These are phyloP conservation scores for Pseudozyma thailandica DNA, from an alignment of 1,284 basidiomycete genomes.

Conservation along the genomic window DNA sequence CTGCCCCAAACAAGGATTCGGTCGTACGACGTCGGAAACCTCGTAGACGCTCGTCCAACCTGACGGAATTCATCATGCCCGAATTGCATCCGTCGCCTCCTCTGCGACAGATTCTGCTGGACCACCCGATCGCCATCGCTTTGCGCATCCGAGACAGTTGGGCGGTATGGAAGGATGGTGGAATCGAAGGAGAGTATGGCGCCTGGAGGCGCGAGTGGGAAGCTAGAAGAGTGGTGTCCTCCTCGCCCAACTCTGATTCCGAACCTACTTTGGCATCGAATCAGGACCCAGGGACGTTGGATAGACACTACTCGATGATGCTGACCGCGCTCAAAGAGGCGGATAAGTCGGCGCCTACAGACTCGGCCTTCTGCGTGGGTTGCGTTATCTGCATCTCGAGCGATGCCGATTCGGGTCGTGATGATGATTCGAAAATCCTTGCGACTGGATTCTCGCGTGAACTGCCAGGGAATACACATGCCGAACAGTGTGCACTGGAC, in stretches of 20 bases:
- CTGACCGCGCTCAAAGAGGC: slow-evolving; percentile 79
- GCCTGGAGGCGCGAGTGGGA: slow-evolving; percentile 74
- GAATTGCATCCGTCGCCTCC: slow-evolving; percentile 43
- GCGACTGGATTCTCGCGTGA: slow-evolving; percentile 91
- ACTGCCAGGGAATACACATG: slow-evolving; percentile 91
- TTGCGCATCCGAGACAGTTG: slow-evolving; percentile 81
- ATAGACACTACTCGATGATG: slow-evolving; percentile 71
- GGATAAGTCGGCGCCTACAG: slow-evolving; percentile 76
- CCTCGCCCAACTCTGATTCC: slow-evolving; percentile 41
- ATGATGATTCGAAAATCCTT: slow-evolving; percentile 70
- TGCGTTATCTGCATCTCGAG: slow-evolving; percentile 77
- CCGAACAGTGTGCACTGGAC: slow-evolving; percentile 90
- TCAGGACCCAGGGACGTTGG: slow-evolving; percentile 16
- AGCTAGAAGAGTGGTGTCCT: slow-evolving; percentile 28
- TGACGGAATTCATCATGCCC: slow-evolving; percentile 34
- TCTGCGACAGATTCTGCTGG: slow-evolving; percentile 72
- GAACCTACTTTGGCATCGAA: slow-evolving; percentile 35
- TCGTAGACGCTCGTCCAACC: slow-evolving; percentile 20
- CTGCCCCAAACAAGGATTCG: background rate
- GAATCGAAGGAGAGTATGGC: slow-evolving; percentile 76
- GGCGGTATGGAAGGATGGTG: slow-evolving; percentile 79
- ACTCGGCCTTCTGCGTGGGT: slow-evolving; percentile 93
- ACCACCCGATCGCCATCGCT: slow-evolving; percentile 75
- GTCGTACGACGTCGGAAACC: slow-evolving; percentile 20
- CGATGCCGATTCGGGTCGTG: slow-evolving; percentile 4